These are phyloP conservation scores for Hansenula lynferdii DNA, from an alignment of 1,139 yeast genomes.

Conservation along the genomic window DNA sequence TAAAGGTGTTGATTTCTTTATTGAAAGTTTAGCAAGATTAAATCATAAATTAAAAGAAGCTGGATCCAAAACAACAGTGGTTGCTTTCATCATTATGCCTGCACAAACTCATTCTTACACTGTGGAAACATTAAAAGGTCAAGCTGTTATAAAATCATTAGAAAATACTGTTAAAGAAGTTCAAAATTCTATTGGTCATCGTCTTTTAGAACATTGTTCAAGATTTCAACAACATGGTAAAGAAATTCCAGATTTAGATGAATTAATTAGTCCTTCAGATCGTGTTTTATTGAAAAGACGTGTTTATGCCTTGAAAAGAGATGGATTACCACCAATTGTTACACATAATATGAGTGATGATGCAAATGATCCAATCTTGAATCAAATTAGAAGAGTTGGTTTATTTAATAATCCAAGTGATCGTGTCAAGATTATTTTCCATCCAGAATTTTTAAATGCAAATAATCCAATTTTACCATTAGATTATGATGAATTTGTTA, in stretches of 20 bases:
- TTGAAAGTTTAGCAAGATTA: constrained; percentile 88
- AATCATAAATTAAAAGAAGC: constrained; percentile 80
- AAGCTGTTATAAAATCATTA: constrained; percentile 89
- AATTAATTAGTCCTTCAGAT: constrained; percentile 85
- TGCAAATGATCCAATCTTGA: constrained; percentile 83
- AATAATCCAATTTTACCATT: constrained; percentile 91
- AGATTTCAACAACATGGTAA: constrained; percentile 63
- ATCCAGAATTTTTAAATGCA: constrained; percentile 93
- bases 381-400: constrained; percentile 88
- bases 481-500: constrained; percentile 95
- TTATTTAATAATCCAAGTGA: constrained; percentile 87
- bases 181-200: constrained; percentile 79
- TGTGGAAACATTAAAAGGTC: constrained; percentile 93
- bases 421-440: constrained; percentile 93
- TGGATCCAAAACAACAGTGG: constrained; percentile 87
- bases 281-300: constrained; percentile 87
- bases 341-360: constrained; percentile 98
- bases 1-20: constrained; percentile 94
- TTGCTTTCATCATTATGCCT: constrained; percentile 98
- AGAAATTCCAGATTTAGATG: constrained; percentile 64
- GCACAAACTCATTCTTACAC: constrained; percentile 93
- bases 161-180: constrained; percentile 89
- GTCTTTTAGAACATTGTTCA: constrained; percentile 89
- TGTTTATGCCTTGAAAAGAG: constrained; percentile 88
- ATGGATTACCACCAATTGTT: constrained; percentile 89